Base-by-base conservation (phyloP, 2,329 filamentous ascomycete species). In the Aspergillus alliaceus region DNA sequence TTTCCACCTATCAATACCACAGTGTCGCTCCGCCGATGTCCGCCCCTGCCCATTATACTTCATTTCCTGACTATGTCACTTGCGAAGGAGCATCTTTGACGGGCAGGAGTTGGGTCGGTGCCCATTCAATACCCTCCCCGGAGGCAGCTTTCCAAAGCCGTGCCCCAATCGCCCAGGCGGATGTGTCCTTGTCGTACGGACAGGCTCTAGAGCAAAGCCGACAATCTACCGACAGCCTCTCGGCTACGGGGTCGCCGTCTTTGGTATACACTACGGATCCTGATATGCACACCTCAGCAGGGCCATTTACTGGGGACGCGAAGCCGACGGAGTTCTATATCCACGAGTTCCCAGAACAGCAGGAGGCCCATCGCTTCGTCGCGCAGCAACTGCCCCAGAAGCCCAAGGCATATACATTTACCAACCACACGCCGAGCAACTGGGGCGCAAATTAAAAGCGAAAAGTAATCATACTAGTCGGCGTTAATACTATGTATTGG, bases 291-390 rank as follows among this genome's bases (percentile, higher is more conserved):
- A 57, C 63, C 22, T 58, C 64, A 24, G 54, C 63, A 6, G 63
- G 59, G 37, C 65, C 61, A 49, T 64, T 64, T 47, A 63, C 54
- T 11, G 63, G 63, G 6, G 72, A 75, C 14, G 59, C 70, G 40
- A 74, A 74, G 64, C 66, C 64, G 35, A 70, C 71, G 1, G 74
- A 78, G 59, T 79, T 79, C 59, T 69, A 72, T 56, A 77, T 79
- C 50, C 74, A 76, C 50, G 77, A 79, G 57, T 79, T 77, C 57
- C 72, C 75, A 12, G 70, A 78, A 57, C 77, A 80, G 58, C 72
- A 75, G 54, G 69, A 77, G 60, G 71, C 72, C n/a, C 74, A 77
- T 59, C 72, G 72, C 22, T 74, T 72, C 57, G 69, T 72, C 44
- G 71, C 76, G n/a, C 73, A 79, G 54, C 75, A 77, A 55, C 65